Evolutionary conservation across 2,329 filamentous ascomycete species (phyloP).

Genomic region (Pseudogymnoascus sp.): DNA sequence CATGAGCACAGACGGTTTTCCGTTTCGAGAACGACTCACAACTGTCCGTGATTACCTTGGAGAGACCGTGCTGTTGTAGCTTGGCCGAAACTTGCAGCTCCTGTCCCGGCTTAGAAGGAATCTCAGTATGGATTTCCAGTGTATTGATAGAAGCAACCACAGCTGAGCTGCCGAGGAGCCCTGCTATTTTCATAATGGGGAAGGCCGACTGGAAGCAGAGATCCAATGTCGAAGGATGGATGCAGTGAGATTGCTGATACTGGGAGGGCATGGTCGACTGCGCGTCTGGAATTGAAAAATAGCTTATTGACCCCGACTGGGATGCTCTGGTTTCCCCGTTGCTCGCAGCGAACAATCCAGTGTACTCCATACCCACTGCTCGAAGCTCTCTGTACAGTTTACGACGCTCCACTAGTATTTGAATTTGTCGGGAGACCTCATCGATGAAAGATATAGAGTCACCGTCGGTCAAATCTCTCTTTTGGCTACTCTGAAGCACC

Average conservation of each 20-base stretch:
- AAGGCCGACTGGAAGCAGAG: neutral
- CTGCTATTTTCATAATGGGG: neutral
- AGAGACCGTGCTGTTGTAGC: neutral
- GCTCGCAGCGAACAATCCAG: neutral
- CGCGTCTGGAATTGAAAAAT: neutral
- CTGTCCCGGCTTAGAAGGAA: neutral
- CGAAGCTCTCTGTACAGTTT: neutral
- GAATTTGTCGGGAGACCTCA: neutral
- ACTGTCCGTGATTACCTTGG: neutral
- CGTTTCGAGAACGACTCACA: neutral
- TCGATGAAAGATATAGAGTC: neutral
- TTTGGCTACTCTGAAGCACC: neutral
- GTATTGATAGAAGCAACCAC: neutral
- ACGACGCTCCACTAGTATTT: neutral
- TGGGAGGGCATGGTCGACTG: neutral
- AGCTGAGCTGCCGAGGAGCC: neutral
- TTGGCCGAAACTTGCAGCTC: neutral
- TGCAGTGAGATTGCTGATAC: neutral
- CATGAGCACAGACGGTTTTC: neutral
- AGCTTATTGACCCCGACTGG: neutral
- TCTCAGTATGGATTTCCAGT: neutral
- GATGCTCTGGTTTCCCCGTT: neutral
- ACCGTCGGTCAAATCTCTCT: neutral
- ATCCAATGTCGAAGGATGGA: neutral
- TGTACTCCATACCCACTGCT: neutral